Conservation (phyloP, 2,329 filamentous ascomycete species). For the Lachnellula cervina region DNA sequence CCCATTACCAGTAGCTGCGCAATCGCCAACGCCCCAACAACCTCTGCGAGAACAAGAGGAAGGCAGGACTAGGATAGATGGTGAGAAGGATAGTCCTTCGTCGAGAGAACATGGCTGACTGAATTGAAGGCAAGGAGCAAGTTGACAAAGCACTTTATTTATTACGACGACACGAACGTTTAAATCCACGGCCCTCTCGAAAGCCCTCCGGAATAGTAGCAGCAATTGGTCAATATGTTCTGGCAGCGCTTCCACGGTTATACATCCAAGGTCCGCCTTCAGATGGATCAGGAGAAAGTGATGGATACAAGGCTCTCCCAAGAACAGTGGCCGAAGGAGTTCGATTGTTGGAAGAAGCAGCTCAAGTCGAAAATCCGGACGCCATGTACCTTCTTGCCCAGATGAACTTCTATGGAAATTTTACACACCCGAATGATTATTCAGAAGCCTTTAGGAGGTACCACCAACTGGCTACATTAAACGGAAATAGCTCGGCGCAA, state of each 20-base stretch:
- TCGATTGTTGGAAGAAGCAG: constrained; percentile 53
- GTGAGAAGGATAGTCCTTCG: constrained; percentile 12
- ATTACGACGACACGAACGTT: constrained; percentile 30
- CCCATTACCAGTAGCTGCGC: constrained; percentile 23
- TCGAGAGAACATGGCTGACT: constrained; percentile 14
- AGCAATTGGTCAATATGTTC: constrained; percentile 54
- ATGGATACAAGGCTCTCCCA: constrained; percentile 37
- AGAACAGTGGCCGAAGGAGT: constrained; percentile 53
- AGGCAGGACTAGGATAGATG: constrained; percentile 19
- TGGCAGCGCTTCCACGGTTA: constrained; percentile 56
- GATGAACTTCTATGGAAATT: constrained; percentile 96
- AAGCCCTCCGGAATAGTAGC: constrained; percentile 56
- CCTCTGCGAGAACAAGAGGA: constrained; percentile 22
- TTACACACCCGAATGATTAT: constrained; percentile 79
- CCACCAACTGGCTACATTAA: constrained; percentile 64
- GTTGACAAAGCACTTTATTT: constrained; percentile 34
- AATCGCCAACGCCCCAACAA: constrained; percentile 24
- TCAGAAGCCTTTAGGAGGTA: constrained; percentile 76
- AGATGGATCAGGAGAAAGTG: constrained; percentile 12
- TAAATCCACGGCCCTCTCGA: constrained; percentile 28
- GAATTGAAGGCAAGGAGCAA: constrained; percentile 27
- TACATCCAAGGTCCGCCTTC: constrained; percentile 57
- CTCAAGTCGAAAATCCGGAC: constrained; percentile 59
- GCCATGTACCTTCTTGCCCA: constrained; percentile 87
- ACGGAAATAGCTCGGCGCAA: constrained; percentile 88